Conservation (phyloP, 2,329 filamentous ascomycete species). For the Xylaria sp. region DNA sequence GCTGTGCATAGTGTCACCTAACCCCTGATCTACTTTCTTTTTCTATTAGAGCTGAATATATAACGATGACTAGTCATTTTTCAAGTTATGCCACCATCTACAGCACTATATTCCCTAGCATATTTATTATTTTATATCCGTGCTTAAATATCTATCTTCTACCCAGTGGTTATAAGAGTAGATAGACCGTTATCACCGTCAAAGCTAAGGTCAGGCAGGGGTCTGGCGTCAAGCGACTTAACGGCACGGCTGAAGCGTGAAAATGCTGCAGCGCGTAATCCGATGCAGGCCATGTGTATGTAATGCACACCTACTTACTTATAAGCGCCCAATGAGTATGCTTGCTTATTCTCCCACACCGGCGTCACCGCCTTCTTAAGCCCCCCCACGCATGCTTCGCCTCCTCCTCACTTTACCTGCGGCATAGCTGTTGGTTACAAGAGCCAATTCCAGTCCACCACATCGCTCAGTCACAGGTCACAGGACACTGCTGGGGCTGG, state of each 20-base stretch:
- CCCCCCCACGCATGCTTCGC: neutral
- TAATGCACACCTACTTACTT: conserved; percentile 3
- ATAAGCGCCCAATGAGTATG: neutral
- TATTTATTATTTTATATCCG: neutral
- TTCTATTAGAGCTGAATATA: neutral
- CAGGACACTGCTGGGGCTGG: conserved; percentile 11
- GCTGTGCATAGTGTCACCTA: neutral
- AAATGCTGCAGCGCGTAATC: conserved; percentile 1
- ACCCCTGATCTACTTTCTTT: neutral
- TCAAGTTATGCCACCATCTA: neutral
- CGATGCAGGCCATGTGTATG: neutral
- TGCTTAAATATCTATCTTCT: neutral
- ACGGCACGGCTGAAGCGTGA: neutral
- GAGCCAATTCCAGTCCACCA: neutral
- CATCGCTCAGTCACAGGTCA: conserved; percentile 1
- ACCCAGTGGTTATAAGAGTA: neutral
- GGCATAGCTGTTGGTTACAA: neutral
- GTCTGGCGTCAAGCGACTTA: no score
- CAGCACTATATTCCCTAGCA: neutral
- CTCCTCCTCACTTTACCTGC: neutral
- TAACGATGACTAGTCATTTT: neutral
- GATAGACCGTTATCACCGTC: no score
- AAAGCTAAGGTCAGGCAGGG: neutral
- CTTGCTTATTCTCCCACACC: neutral
- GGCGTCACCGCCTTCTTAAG: neutral